These are phyloP conservation scores for Fremontodendron californicum DNA, from an alignment of 345 rosid genomes.

Conservation along the genomic window DNA sequence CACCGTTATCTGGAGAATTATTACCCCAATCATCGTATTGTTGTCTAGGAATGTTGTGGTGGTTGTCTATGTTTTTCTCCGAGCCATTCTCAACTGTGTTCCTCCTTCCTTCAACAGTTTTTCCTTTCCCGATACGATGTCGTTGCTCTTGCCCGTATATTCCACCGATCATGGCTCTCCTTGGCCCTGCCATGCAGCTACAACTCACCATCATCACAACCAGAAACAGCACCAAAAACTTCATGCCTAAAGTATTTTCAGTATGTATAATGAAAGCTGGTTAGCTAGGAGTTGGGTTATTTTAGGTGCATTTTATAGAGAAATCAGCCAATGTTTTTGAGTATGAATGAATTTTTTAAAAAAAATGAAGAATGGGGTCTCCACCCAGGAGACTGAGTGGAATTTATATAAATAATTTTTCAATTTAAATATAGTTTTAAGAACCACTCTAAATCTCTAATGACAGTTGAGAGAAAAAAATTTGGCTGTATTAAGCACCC, in stretches of 20 bases:
- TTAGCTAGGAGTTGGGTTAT: neutral
- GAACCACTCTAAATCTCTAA: neutral
- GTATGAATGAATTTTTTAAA: neutral
- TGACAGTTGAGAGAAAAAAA: neutral
- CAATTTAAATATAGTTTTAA: neutral
- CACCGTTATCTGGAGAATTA: constrained; percentile 13
- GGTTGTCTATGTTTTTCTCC: constrained; percentile 30
- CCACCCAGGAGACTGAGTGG: constrained; percentile 25
- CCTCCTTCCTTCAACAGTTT: constrained; percentile 10
- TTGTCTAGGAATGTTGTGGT: constrained; percentile 40
- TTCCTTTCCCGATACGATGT: constrained; percentile 15
- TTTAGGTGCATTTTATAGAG: neutral
- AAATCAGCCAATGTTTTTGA: neutral
- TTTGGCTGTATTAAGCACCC: constrained; percentile 17
- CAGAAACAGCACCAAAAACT: constrained; percentile 20
- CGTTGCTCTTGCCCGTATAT: constrained; percentile 20
- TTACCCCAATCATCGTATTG: constrained; percentile 22
- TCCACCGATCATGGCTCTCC: constrained; percentile 22
- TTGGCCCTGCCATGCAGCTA: constrained; percentile 22
- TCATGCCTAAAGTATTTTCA: constrained; percentile 13
- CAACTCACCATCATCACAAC: constrained; percentile 27
- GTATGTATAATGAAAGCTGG: neutral
- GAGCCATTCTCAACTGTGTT: constrained; percentile 3
- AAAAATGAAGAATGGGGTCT: neutral
- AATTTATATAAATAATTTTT: neutral